Evolutionary conservation across 148 eudicot species (phyloP).

Genomic region (Dianthus caryophyllus): DNA sequence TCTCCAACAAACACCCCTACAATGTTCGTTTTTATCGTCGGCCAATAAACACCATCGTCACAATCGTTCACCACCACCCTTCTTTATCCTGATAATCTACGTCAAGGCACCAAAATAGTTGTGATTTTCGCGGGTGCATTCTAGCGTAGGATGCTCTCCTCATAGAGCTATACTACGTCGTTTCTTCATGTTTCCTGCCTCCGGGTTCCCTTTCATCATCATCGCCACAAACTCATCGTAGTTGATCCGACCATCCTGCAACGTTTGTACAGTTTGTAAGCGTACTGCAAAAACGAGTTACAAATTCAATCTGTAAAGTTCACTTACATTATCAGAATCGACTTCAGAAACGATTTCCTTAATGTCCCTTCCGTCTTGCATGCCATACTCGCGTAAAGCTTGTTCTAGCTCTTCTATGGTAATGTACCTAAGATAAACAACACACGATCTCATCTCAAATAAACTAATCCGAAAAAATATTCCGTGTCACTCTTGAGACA

Average conservation of each 20-base stretch:
- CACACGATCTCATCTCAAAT: not conserved
- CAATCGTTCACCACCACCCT: slow-evolving; percentile 16
- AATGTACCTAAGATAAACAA: slow-evolving; percentile 48
- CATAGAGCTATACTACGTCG: slow-evolving; percentile 31
- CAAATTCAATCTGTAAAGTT: not conserved
- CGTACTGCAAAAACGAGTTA: not conserved
- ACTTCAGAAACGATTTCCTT: slow-evolving; percentile 87
- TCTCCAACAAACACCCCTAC: slow-evolving; percentile 11
- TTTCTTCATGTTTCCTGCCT: slow-evolving; percentile 43
- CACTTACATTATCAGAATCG: slow-evolving; percentile 72
- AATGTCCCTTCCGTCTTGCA: slow-evolving; percentile 73
- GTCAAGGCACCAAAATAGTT: slow-evolving; percentile 6
- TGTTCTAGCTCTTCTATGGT: slow-evolving; percentile 92
- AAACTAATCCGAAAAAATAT: not conserved
- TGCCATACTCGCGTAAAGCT: slow-evolving; percentile 75
- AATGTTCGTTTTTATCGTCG: not conserved
- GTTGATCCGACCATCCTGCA: slow-evolving; percentile 74
- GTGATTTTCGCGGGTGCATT: not conserved
- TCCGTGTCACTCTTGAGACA: not conserved
- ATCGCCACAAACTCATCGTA: slow-evolving; percentile 79
- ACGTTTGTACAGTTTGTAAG: not conserved
- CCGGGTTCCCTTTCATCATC: slow-evolving; percentile 74
- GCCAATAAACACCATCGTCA: not conserved
- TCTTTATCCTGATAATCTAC: not conserved
- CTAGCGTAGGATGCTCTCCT: not conserved